Evolutionary conservation across 1,284 basidiomycete species (phyloP).

Genomic region (Naganishia liquefaciens): DNA sequence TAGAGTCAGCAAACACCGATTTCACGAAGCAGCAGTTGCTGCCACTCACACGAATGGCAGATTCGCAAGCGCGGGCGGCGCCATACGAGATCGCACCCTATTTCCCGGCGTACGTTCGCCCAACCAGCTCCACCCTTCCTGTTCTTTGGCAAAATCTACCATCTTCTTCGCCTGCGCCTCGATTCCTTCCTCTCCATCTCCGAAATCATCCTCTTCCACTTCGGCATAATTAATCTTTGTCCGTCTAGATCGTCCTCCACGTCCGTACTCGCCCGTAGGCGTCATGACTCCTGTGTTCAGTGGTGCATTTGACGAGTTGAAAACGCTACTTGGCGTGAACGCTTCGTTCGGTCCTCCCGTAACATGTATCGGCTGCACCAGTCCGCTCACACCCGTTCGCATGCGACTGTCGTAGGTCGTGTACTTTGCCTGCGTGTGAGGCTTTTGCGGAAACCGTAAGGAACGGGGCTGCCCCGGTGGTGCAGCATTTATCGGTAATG

Average conservation of each 20-base stretch:
- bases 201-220: constrained; percentile 64
- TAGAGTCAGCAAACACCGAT: not conserved
- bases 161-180: constrained; percentile 54
- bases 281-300: constrained; percentile 48
- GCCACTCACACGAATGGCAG: constrained; percentile 65
- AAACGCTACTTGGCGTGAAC: constrained; percentile 34
- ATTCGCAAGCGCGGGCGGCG: constrained; percentile 59
- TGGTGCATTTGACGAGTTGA: constrained; percentile 46
- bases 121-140: constrained; percentile 76
- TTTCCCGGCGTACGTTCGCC: constrained; percentile 79
- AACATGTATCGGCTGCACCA: constrained; percentile 80
- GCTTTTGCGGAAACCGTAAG: constrained; percentile 40
- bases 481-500: constrained; percentile 38
- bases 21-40: not conserved
- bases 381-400: constrained; percentile 82
- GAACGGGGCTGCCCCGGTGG: constrained; percentile 48
- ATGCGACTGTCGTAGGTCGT: constrained; percentile 89
- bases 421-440: constrained; percentile 66
- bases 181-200: constrained; percentile 58
- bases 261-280: constrained; percentile 20
- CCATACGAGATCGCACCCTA: constrained; percentile 67
- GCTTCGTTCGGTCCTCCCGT: constrained; percentile 54
- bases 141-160: constrained; percentile 57
- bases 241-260: constrained; percentile 46
- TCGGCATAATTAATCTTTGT: constrained; percentile 84